A percentile compares a stretch with the other conserved stretches of the same genome.
Conservation (phyloP, 805 yeast species). For the Barnettozyma siamensis region DNA sequence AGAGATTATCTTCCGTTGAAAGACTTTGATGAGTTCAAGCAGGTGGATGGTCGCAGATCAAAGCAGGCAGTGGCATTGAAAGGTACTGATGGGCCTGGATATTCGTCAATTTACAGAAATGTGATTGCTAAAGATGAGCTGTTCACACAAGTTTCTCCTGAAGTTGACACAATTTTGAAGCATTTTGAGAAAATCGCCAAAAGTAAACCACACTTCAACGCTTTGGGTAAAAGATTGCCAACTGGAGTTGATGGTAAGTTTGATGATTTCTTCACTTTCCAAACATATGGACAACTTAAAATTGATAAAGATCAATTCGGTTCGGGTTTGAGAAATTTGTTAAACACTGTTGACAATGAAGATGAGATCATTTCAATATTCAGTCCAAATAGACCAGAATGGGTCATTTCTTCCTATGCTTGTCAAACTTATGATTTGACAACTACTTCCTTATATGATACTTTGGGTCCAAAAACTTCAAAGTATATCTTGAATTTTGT, state of each 20-base stretch:
- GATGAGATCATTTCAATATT: slow-evolving; percentile 44
- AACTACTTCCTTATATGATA: slow-evolving; percentile 10
- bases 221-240: slow-evolving; percentile 32
- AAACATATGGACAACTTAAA: slow-evolving; percentile 36
- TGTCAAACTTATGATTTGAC: slow-evolving; percentile 26
- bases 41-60: background rate
- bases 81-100: slow-evolving; percentile 4
- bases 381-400: slow-evolving; percentile 54
- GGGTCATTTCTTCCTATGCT: slow-evolving; percentile 62
- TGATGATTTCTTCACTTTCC: slow-evolving; percentile 36
- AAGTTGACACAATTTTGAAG: slow-evolving; percentile 7
- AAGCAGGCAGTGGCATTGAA: slow-evolving; percentile 10
- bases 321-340: slow-evolving; percentile 40
- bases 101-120: slow-evolving; percentile 11
- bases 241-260: slow-evolving; percentile 29
- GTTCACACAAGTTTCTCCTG: slow-evolving; percentile 3
- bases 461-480: slow-evolving; percentile 9
- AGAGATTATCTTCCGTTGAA: slow-evolving; percentile 4
- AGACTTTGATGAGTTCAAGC: slow-evolving; percentile 3
- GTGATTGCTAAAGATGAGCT: background rate
- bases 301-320: slow-evolving; percentile 42
- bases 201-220: slow-evolving; percentile 22
- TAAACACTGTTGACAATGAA: slow-evolving; percentile 16
- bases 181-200: slow-evolving; percentile 17
- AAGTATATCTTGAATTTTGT: slow-evolving; percentile 11